Percentiles rank a stretch among this genome's conserved stretches.
Evolutionary conservation across 139 green algal genomes (phyloP).

Genomic region (Chlamydomonas eustigma): DNA sequence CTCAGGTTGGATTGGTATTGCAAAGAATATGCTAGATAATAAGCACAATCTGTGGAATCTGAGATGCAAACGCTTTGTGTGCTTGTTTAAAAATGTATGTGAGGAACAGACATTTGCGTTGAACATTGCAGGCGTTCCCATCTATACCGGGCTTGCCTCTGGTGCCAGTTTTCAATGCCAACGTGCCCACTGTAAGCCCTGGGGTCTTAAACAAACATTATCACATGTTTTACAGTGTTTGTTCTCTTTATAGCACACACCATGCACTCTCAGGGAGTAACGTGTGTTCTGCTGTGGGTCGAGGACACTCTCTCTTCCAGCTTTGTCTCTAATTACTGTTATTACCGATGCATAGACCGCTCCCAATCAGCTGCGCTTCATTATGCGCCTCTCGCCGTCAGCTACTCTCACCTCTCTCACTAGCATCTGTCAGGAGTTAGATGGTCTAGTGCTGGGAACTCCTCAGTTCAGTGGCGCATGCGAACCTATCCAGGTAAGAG

Average conservation of each 20-base stretch:
- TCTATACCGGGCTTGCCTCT: no score
- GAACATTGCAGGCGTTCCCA: no score
- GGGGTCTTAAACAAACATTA: no score
- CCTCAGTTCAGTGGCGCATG: slow-evolving; percentile 21
- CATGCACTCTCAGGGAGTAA: neutral
- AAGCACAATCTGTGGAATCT: neutral
- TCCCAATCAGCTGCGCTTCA: neutral
- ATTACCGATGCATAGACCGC: neutral
- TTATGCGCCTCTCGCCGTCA: neutral
- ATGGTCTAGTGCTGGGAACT: neutral
- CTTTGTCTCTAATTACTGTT: neutral
- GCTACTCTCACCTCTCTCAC: neutral
- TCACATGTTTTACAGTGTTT: no score
- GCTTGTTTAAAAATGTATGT: no score
- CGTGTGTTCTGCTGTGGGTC: neutral
- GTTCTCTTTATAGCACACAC: no score
- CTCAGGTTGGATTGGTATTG: neutral
- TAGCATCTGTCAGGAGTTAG: neutral
- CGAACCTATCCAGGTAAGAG: neutral
- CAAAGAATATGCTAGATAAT: no score
- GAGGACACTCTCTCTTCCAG: neutral
- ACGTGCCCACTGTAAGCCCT: no score
- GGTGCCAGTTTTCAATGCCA: no score
- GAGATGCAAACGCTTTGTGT: neutral
- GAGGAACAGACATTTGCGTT: no score